These are phyloP conservation scores for Phytomonas sp. DNA, from an alignment of 208 protist genomes.

Conservation along the genomic window DNA sequence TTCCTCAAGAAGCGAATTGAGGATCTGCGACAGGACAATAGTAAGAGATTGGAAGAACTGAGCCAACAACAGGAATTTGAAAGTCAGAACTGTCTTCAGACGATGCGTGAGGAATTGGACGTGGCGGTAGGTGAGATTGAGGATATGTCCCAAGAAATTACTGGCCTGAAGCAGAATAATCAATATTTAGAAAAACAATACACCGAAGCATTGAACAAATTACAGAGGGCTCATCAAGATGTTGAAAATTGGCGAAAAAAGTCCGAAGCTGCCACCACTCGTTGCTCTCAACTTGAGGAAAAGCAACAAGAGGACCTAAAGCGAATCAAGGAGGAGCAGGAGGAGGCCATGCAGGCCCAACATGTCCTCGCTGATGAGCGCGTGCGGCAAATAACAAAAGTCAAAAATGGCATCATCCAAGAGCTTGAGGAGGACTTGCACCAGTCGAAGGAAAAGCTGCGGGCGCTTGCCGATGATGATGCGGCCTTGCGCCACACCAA, in stretches of 20 bases:
- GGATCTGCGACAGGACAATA: constrained; percentile 45
- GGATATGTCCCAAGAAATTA: constrained; percentile 24
- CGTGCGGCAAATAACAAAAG: constrained; percentile 28
- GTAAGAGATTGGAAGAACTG: constrained; percentile 41
- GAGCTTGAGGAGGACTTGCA: constrained; percentile 48
- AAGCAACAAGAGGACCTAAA: constrained; percentile 39
- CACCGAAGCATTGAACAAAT: constrained; percentile 9
- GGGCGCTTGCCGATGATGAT: constrained; percentile 38
- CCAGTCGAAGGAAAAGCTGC: constrained; percentile 34
- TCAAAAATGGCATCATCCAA: constrained; percentile 43
- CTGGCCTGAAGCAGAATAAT: constrained; percentile 14
- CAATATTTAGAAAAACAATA: constrained; percentile 19
- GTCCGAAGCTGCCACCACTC: constrained; percentile 10
- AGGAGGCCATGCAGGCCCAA: constrained; percentile 33
- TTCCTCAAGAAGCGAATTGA: constrained; percentile 65
- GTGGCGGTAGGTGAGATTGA: constrained; percentile 20
- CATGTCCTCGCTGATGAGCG: constrained; percentile 36
- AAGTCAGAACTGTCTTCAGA: constrained; percentile 39
- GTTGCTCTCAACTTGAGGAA: constrained; percentile 34
- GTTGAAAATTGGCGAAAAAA: constrained; percentile 11
- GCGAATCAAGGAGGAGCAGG: constrained; percentile 24
- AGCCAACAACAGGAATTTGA: constrained; percentile 49
- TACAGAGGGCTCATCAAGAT: constrained; percentile 17
- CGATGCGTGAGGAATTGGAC: constrained; percentile 51
- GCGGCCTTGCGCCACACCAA: constrained; percentile 34